Evolutionary conservation across 1,284 basidiomycete genomes (phyloP).

Genomic region (Irpex lacteus): DNA sequence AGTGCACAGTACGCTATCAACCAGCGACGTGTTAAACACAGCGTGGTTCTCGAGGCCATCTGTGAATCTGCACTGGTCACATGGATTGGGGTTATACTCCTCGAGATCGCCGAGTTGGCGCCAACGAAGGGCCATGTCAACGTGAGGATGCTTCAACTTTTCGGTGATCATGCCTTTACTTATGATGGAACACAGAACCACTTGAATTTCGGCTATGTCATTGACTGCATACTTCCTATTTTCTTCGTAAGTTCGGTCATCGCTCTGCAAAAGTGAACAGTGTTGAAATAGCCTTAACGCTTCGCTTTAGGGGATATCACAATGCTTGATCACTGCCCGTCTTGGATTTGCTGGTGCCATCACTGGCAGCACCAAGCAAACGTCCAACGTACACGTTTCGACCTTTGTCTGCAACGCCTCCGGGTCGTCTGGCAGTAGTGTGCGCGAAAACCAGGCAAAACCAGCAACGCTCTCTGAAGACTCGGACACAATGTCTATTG

Average conservation of each 20-base stretch:
- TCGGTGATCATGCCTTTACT: neutral
- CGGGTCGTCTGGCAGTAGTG: no score
- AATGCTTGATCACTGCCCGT: constrained; percentile 13
- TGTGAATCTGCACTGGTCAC: constrained; percentile 23
- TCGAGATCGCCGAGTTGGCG: constrained; percentile 19
- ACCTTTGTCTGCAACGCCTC: neutral
- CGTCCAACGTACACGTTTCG: neutral
- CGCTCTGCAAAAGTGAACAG: neutral
- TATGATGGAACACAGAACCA: constrained; percentile 3
- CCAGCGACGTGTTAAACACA: neutral
- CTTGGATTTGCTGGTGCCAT: constrained; percentile 3
- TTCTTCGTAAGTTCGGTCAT: constrained; percentile 15
- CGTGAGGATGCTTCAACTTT: constrained; percentile 8
- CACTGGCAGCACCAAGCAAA: neutral
- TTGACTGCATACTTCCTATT: constrained; percentile 14
- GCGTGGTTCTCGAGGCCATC: constrained; percentile 16
- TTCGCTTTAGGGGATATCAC: constrained; percentile 13
- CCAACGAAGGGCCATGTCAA: constrained; percentile 19
- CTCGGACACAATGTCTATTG: no score
- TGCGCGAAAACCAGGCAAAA: neutral
- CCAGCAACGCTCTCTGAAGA: neutral
- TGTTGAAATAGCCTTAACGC: neutral
- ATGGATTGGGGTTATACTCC: constrained; percentile 23
- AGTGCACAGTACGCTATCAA: neutral
- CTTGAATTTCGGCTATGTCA: constrained; percentile 14